Conservation (phyloP, 1,139 yeast species). For the Suhomyces maxii region DNA sequence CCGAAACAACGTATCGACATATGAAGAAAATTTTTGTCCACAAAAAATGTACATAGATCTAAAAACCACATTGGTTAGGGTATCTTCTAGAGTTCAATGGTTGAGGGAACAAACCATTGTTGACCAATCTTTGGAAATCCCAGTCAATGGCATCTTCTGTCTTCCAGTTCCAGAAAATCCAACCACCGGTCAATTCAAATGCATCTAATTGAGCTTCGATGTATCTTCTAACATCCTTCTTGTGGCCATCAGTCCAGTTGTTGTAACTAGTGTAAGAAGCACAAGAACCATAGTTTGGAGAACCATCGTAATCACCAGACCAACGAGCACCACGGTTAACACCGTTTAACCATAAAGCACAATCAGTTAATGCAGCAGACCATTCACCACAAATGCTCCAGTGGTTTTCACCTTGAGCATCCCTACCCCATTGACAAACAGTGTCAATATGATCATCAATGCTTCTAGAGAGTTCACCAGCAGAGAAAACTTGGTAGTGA, state of each 20-base stretch:
- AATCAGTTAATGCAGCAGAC: slow-evolving; percentile 93
- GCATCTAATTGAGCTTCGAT: slow-evolving; percentile 92
- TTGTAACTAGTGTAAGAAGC: slow-evolving; percentile 52
- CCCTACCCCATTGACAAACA: slow-evolving; percentile 65
- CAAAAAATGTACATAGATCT: slow-evolving; percentile 1
- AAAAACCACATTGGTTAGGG: slow-evolving; percentile 64
- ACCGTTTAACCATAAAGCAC: slow-evolving; percentile 90
- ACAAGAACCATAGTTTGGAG: slow-evolving; percentile 65
- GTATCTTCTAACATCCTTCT: slow-evolving; percentile 60
- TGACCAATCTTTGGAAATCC: slow-evolving; percentile 67
- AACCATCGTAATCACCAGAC: slow-evolving; percentile 62
- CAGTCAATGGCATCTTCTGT: slow-evolving; percentile 85
- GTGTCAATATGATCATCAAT: slow-evolving; percentile 61
- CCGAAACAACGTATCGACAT: not conserved
- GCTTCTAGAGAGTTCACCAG: slow-evolving; percentile 54
- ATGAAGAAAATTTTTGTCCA: not conserved
- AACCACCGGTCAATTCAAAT: slow-evolving; percentile 68
- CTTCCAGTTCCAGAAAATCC: slow-evolving; percentile 94
- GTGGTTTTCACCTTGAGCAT: slow-evolving; percentile 53
- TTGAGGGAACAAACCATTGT: slow-evolving; percentile 70
- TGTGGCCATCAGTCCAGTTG: slow-evolving; percentile 63
- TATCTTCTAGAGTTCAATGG: slow-evolving; percentile 67
- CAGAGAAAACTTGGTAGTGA: slow-evolving; percentile 82
- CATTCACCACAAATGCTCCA: slow-evolving; percentile 90
- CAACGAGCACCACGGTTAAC: slow-evolving; percentile 86